Evolutionary conservation across 306 rosid species (phyloP).

Genomic region (Hylodesmum podocarpum): DNA sequence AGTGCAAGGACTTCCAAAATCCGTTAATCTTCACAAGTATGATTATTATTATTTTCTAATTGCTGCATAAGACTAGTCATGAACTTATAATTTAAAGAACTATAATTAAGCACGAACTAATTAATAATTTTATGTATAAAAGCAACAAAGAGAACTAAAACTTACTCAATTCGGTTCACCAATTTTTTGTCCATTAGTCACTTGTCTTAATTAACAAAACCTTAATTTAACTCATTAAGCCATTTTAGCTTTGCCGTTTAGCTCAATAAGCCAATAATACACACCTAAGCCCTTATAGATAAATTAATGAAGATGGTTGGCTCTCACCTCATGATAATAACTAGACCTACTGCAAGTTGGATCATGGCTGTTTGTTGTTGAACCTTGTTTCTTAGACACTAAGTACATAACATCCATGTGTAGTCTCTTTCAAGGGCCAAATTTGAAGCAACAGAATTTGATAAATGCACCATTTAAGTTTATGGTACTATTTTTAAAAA

Average conservation of each 20-base stretch:
- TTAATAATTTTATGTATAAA: not conserved
- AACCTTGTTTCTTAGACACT: not conserved
- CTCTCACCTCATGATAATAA: not conserved
- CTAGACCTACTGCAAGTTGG: not conserved
- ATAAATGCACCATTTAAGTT: not conserved
- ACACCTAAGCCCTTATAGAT: not conserved
- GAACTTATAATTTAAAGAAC: not conserved
- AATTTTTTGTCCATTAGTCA: not conserved
- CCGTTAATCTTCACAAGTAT: no score
- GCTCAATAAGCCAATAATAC: not conserved
- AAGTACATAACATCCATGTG: not conserved
- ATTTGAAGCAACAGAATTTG: not conserved
- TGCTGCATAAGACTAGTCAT: not conserved
- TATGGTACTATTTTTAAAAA: not conserved
- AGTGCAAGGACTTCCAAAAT: no score
- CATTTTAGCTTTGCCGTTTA: not conserved
- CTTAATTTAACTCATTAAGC: not conserved
- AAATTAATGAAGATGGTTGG: not conserved
- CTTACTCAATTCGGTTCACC: not conserved
- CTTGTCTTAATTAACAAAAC: not conserved
- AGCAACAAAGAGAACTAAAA: no score
- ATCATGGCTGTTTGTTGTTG: constrained; percentile 3
- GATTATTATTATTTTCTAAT: not conserved
- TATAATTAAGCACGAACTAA: not conserved
- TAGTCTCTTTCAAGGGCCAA: constrained; percentile 11